Conservation (phyloP, 768 basidiomycete genomes). For the Kwoniella europaea region DNA sequence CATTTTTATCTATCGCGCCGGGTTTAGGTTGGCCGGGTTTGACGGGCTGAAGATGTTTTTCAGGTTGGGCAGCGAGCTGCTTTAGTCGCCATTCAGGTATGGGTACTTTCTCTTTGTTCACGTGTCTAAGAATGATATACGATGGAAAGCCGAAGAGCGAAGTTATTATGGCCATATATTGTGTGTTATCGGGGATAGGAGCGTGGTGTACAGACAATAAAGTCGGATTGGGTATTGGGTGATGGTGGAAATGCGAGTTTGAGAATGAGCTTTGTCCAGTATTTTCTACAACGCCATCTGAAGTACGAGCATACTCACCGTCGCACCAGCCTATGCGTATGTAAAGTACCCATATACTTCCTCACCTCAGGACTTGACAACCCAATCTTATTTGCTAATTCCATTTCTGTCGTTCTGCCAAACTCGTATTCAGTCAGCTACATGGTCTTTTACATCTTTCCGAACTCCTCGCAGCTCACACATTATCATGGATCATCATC, state of each 20-base stretch:
- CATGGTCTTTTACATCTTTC: background rate
- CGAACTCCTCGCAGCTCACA: conserved; percentile 67
- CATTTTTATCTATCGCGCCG: conserved; percentile 28
- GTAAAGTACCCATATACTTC: conserved; percentile 53
- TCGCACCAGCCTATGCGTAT: conserved; percentile 50
- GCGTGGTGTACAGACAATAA: no score
- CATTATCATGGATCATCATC: conserved; percentile 86
- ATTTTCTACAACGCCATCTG: no score
- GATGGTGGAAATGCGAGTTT: no score
- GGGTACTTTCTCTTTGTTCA: conserved; percentile 50
- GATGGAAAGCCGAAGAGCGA: no score
- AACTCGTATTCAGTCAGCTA: background rate
- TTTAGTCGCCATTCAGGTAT: conserved; percentile 41
- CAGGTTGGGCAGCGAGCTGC: conserved; percentile 12
- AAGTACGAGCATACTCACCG: conserved; percentile 31
- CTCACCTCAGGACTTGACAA: conserved; percentile 47
- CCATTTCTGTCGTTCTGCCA: conserved; percentile 14
- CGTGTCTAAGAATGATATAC: conserved; percentile 37
- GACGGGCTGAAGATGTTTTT: background rate
- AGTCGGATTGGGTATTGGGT: no score
- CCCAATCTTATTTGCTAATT: conserved; percentile 25
- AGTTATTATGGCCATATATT: no score
- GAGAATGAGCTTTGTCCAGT: no score
- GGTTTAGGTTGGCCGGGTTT: conserved; percentile 9
- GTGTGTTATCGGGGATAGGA: no score